phyloP scores from a whole-genome alignment of 164 flowering plant species.

The Berberis thunbergii region DNA sequence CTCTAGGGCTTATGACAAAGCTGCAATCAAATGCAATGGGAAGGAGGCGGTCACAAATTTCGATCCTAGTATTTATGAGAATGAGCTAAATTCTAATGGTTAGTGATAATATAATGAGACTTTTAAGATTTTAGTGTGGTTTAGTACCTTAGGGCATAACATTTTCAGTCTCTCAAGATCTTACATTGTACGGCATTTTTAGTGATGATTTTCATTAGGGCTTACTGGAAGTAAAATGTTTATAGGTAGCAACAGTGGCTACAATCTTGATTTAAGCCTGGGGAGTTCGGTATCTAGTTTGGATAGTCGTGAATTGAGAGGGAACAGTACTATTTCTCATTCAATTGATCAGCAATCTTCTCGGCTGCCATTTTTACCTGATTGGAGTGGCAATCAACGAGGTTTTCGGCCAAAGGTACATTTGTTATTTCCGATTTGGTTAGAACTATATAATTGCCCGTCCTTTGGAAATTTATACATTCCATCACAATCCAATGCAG shows the following conservation, averaged over 20 bases:
- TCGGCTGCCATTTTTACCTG: conserved; percentile 9
- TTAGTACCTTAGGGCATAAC: not conserved
- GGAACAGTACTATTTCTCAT: conserved; percentile 2
- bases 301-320: conserved; percentile 13
- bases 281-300: conserved; percentile 47
- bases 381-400: conserved; percentile 22
- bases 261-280: conserved; percentile 59
- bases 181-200: too few species aligned
- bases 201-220: too few species aligned
- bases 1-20: conserved; percentile 91
- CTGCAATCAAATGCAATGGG: conserved; percentile 85
- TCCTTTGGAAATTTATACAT: too few species aligned
- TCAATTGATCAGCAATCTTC: not conserved
- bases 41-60: conserved; percentile 90
- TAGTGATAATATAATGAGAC: not conserved
- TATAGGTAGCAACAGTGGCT: conserved; percentile 9
- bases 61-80: conserved; percentile 63
- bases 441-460: too few species aligned
- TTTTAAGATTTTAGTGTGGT: not conserved
- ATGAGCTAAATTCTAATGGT: conserved; percentile 35
- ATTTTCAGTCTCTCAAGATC: not conserved
- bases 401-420: conserved; percentile 14
- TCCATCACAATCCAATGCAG: too few species aligned
- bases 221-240: not conserved
- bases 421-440: too few species aligned